Evolutionary conservation across 2,329 filamentous ascomycete genomes (phyloP), one percentile per base, ranked within the genome.

Genomic region (Alternaria ethzedia): DNA sequence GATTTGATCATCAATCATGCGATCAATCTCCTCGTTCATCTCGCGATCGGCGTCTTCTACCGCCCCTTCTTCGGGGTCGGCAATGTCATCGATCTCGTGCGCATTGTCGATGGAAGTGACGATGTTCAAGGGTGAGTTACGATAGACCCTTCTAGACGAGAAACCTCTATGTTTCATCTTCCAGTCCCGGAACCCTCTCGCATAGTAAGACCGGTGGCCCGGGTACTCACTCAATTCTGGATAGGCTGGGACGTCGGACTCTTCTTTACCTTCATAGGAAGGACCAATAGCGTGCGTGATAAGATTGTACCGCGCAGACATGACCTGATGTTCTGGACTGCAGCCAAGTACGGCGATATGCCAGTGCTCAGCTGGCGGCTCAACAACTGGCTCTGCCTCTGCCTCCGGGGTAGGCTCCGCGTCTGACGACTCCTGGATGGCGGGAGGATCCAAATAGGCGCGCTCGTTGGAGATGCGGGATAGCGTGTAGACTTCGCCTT

Each of bases 241-340:
- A 30, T 71, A 71, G 3, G 69, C 69, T 0, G 69, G 66, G 15
- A 30, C 41, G 26, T 62, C 57, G 6, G 54, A 21, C 9, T 55
- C 8, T 2, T 63, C 60, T n/a, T 49, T 63, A 13, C 61, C 61
- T 4, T 63, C 61, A n/a, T 52, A 55, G 6, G 50, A 30, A 10
- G 17, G 17, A 12, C 61, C 43, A 2, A 62, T n/a, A 4, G 58
- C 60, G n/a, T 41, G 50, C 2, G 30, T 49, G 3, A 59, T 41
- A 1, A 26, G 36, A 13, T 30, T 36, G 32, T 57, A 54, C 2
- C 43, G 62, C 23, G 58, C 62, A n/a, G 30, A 41, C 20, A 28
- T 43, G 15, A 62, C 23, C 12, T 64, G 28, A 5, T 21, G 26
- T 12, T 54, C 28, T 20, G 43, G 28, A 13, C 23, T 15, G 41